These are phyloP conservation scores for Auricularia sp. DNA, from an alignment of 768 basidiomycete genomes.

Conservation along the genomic window DNA sequence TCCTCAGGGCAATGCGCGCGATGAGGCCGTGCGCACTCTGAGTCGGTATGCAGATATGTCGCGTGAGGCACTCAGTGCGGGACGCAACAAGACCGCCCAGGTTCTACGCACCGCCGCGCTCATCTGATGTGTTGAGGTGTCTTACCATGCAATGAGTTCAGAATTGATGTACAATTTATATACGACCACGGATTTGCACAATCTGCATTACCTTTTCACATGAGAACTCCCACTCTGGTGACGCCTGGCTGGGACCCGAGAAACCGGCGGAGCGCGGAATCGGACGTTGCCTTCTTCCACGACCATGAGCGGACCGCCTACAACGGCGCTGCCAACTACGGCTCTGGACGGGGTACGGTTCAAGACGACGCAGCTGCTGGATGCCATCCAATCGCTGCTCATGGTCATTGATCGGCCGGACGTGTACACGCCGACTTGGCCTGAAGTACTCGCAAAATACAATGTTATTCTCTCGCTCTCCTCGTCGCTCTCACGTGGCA, in stretches of 20 bases:
- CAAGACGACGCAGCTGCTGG: neutral
- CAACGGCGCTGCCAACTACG: no score
- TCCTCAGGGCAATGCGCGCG: neutral
- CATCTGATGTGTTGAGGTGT: neutral
- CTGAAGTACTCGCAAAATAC: slow-evolving; percentile 79
- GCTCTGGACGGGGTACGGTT: neutral
- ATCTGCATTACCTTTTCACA: no score
- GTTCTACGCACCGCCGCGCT: neutral
- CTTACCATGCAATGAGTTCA: no score
- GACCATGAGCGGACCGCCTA: no score
- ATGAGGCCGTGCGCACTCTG: neutral
- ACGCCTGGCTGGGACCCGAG: no score
- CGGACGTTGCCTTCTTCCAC: no score
- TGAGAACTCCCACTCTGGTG: no score
- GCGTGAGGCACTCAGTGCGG: neutral
- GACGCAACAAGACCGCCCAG: neutral
- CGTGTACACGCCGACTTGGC: slow-evolving; percentile 63
- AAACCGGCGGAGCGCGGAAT: no score
- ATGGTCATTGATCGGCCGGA: neutral
- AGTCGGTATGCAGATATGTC: neutral
- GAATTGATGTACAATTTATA: no score
- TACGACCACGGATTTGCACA: no score
- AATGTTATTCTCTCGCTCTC: slow-evolving; percentile 76
- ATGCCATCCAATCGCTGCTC: neutral
- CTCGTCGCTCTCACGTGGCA: slow-evolving; percentile 43